phyloP scores from a whole-genome alignment of 1,284 basidiomycete species.

The Leccinum fuscescens region DNA sequence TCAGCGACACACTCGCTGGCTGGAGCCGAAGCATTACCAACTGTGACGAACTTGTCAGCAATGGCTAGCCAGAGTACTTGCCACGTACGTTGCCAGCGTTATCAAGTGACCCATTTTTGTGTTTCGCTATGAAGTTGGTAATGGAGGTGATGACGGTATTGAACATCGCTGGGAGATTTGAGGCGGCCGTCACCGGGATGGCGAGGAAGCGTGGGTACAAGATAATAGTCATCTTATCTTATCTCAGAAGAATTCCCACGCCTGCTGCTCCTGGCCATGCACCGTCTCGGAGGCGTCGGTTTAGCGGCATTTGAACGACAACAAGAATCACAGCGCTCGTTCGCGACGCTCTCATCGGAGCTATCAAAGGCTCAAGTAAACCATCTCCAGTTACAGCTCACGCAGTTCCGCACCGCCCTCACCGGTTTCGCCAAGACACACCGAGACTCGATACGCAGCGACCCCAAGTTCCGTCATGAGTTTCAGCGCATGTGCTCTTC shows the following conservation, averaged over 20 bases:
- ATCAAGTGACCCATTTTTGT: slow-evolving; percentile 73
- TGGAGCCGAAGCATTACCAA: slow-evolving; percentile 37
- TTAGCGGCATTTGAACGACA: slow-evolving; percentile 75
- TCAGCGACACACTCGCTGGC: slow-evolving; percentile 8
- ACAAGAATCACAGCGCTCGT: slow-evolving; percentile 72
- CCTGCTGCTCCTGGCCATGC: slow-evolving; percentile 43
- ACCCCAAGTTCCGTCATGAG: slow-evolving; percentile 86
- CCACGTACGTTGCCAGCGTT: slow-evolving; percentile 71
- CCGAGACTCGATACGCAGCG: slow-evolving; percentile 79
- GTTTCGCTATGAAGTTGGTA: neutral
- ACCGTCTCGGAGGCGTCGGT: slow-evolving; percentile 69
- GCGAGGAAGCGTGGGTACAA: neutral
- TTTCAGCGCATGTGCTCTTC: slow-evolving; percentile 97
- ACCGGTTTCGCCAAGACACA: slow-evolving; percentile 81
- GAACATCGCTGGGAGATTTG: neutral
- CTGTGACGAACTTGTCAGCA: slow-evolving; percentile 29
- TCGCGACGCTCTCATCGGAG: slow-evolving; percentile 75
- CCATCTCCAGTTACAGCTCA: slow-evolving; percentile 79
- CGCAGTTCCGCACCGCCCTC: slow-evolving; percentile 81
- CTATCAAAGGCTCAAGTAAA: slow-evolving; percentile 78
- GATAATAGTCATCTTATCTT: slow-evolving; percentile 20
- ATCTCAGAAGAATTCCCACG: neutral
- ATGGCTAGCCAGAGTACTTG: neutral
- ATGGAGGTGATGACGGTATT: neutral
- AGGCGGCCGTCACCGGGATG: neutral